Evolutionary conservation across 176 grass and related monocot species (phyloP).

Genomic region (Avena atlantica): DNA sequence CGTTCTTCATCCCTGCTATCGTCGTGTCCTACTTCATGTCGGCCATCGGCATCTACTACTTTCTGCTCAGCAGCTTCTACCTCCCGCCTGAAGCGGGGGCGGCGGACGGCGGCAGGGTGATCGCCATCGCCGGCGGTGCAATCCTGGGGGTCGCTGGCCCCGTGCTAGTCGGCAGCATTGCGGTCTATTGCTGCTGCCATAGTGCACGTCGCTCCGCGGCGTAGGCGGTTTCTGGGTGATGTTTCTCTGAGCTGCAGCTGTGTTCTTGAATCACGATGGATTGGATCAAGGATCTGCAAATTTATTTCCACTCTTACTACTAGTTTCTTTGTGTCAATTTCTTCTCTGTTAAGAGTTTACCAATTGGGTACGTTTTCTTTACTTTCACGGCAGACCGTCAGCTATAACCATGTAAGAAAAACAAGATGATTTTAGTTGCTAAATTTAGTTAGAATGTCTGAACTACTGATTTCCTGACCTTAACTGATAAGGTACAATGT

Average conservation of each 20-base stretch:
- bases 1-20: not conserved
- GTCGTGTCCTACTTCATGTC: not conserved
- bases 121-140: not conserved
- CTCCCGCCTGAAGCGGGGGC: not conserved
- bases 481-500: too few relatives aligned
- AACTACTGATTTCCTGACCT: too few relatives aligned
- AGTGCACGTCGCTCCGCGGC: not conserved
- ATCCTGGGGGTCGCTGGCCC: not conserved
- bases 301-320: not conserved
- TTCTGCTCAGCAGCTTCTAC: slow-evolving; percentile 3
- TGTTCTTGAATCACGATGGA: not conserved
- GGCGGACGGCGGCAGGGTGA: not conserved
- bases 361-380: too few relatives aligned
- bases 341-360: too few relatives aligned
- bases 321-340: not conserved
- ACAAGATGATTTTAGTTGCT: too few relatives aligned
- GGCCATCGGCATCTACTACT: not conserved
- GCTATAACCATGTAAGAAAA: too few relatives aligned
- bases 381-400: too few relatives aligned
- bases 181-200: not conserved
- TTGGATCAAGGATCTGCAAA: not conserved
- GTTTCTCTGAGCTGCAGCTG: not conserved
- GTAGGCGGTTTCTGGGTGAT: not conserved
- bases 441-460: too few relatives aligned
- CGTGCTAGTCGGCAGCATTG: not conserved